Evolutionary conservation across 208 protist species (phyloP).

Genomic region (Trypanosoma platydactyli): DNA sequence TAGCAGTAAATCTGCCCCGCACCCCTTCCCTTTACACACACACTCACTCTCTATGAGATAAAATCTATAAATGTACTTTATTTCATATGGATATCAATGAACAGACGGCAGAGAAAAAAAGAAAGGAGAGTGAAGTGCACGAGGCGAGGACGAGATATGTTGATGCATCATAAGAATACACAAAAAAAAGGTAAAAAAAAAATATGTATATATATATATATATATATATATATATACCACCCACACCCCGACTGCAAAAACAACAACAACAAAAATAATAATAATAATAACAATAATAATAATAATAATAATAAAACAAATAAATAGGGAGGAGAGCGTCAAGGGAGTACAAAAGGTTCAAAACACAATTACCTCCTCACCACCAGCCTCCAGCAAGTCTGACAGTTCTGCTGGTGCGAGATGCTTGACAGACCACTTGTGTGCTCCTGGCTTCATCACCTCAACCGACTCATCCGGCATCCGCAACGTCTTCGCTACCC

Average conservation of each 20-base stretch:
- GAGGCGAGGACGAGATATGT: background rate
- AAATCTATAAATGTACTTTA: constrained; percentile 6
- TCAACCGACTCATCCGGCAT: background rate
- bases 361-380: background rate
- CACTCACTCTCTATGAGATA: background rate
- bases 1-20: too few relatives aligned
- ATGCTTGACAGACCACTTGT: constrained; percentile 8
- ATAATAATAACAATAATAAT: constrained; percentile 18
- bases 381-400: constrained; percentile 1
- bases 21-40: too few relatives aligned
- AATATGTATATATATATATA: too few relatives aligned
- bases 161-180: too few relatives aligned
- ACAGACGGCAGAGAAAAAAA: too few relatives aligned
- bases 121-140: background rate
- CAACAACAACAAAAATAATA: constrained; percentile 25
- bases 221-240: too few relatives aligned
- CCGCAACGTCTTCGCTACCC: background rate
- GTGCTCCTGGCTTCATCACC: background rate
- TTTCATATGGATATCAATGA: too few relatives aligned
- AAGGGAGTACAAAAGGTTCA: background rate
- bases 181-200: background rate
- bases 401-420: constrained; percentile 18
- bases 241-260: constrained; percentile 10
- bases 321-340: constrained; percentile 6
- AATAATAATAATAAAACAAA: constrained; percentile 14